Evolutionary conservation across 371 early-diverging fungal species (phyloP).

Genomic region (Gilbertella persicaria): DNA sequence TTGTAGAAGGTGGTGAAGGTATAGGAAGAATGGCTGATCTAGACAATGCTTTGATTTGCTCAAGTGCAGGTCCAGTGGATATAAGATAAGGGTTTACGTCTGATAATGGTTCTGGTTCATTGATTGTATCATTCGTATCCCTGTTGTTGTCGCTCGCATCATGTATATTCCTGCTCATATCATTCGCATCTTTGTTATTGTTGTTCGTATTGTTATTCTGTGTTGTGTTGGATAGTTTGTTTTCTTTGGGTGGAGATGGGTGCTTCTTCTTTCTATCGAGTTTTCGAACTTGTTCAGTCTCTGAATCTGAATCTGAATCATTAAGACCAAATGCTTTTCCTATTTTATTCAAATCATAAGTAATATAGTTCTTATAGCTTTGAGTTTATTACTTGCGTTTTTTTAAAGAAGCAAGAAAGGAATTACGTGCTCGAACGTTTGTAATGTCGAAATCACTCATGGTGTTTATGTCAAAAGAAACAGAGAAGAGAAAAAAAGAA

Average conservation of each 20-base stretch:
- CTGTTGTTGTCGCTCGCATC: neutral
- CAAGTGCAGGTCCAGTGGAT: neutral
- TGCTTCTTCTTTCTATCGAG: neutral
- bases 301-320: slow-evolving; percentile 25
- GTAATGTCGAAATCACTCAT: slow-evolving; percentile 43
- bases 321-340: slow-evolving; percentile 27
- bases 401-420: slow-evolving; percentile 23
- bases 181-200: slow-evolving; percentile 1
- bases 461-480: neutral
- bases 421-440: slow-evolving; percentile 11
- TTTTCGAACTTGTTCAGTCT: neutral
- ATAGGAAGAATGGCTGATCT: neutral
- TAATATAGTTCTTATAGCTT: neutral
- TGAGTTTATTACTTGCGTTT: slow-evolving; percentile 20
- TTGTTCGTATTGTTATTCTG: neutral
- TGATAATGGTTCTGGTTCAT: neutral
- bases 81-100: neutral
- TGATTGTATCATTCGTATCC: too few species aligned
- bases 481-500: neutral
- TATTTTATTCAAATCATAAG: slow-evolving; percentile 2
- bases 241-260: neutral
- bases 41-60: neutral
- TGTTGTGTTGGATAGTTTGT: neutral
- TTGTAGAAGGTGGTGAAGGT: neutral
- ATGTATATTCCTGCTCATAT: too few species aligned